Conservation (phyloP, 331 rosid genomes). For the Stylosanthes scabra region DNA sequence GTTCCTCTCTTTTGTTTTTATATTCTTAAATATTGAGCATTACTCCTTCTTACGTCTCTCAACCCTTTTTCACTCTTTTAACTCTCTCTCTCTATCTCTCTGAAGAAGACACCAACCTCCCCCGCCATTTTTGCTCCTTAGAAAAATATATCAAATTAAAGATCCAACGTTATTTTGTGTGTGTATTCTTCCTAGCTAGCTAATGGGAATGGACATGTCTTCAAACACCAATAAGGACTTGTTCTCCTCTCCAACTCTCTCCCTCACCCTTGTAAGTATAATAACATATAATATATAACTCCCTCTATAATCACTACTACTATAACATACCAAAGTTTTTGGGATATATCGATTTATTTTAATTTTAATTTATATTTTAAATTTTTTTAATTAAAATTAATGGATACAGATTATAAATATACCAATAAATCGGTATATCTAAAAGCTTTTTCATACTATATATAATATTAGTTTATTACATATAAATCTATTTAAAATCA, state of each 20-base stretch:
- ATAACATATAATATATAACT: too few relatives aligned
- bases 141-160: not conserved
- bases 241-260: constrained; percentile 91
- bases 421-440: too few relatives aligned
- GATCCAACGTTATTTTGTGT: not conserved
- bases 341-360: too few relatives aligned
- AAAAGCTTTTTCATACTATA: too few relatives aligned
- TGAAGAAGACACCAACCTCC: not conserved
- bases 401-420: too few relatives aligned
- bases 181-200: not conserved
- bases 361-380: too few relatives aligned
- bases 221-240: constrained; percentile 76
- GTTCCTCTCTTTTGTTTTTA: constrained; percentile 28
- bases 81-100: not conserved
- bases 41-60: not conserved
- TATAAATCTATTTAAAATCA: too few relatives aligned
- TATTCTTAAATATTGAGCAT: constrained; percentile 24
- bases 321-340: too few relatives aligned
- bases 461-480: too few relatives aligned
- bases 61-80: not conserved
- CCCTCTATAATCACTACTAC: not conserved
- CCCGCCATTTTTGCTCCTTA: constrained; percentile 15
- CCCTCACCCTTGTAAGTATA: constrained; percentile 80
- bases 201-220: constrained; percentile 96
- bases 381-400: too few relatives aligned